Conservation (phyloP, 192 early-diverging fungal species). For the Obelidium mucronatum region DNA sequence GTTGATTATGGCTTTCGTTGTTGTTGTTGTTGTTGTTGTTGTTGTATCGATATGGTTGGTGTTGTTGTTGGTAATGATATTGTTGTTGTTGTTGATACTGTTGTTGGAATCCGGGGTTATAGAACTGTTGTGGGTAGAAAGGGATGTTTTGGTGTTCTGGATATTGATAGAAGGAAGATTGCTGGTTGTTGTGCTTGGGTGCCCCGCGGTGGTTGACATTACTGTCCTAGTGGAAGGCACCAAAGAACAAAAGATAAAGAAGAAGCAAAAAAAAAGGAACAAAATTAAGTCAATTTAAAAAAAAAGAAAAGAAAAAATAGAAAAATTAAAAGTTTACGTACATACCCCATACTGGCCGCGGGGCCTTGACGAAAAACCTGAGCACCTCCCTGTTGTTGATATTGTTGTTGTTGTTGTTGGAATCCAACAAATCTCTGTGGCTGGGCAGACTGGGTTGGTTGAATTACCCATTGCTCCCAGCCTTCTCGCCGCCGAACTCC, state of each 20-base stretch:
- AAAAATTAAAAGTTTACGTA: not conserved
- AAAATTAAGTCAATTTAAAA: not conserved
- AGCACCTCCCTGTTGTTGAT: conserved; percentile 17
- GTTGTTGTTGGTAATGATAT: conserved; percentile 39
- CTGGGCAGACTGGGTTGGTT: not conserved
- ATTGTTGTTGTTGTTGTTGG: conserved; percentile 7
- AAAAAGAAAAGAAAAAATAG: not conserved
- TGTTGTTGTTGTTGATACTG: conserved; percentile 33
- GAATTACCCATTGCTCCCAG: conserved; percentile 87
- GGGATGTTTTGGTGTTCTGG: conserved; percentile 24
- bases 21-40: not conserved
- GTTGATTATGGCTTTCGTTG: not conserved
- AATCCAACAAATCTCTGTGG: not conserved
- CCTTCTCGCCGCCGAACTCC: conserved; percentile 61
- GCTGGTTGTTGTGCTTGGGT: conserved; percentile 9
- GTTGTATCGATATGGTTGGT: not conserved
- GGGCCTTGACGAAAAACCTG: conserved; percentile 40
- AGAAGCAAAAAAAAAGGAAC: not conserved
- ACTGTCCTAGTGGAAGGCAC: not conserved
- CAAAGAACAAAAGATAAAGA: not conserved
- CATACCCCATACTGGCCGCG: conserved; percentile 30
- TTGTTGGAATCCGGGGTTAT: not conserved
- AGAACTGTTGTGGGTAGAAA: not conserved
- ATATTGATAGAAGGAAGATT: conserved; percentile 34
- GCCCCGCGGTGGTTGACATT: conserved; percentile 40